Evolutionary conservation across 805 yeast genomes (phyloP).

Genomic region (Starmerella khaoyaiensis): DNA sequence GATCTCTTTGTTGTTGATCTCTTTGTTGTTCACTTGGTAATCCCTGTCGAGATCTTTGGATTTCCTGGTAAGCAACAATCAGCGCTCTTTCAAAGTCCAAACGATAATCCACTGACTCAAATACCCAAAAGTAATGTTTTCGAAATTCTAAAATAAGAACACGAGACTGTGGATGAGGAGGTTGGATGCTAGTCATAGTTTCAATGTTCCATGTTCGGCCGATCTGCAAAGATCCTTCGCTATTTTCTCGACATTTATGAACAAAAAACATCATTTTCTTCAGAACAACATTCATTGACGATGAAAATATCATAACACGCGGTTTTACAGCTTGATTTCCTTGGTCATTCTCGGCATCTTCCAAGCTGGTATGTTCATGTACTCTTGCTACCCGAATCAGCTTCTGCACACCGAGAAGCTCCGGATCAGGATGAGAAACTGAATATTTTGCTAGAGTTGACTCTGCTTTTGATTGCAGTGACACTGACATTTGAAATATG

Average conservation of each 20-base stretch:
- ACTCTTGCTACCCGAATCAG: constrained; percentile 7
- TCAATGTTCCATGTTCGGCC: constrained; percentile 87
- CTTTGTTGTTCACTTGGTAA: neutral
- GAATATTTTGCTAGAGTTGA: constrained; percentile 12
- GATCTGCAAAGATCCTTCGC: constrained; percentile 64
- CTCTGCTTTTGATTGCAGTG: no score
- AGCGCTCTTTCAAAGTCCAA: constrained; percentile 44
- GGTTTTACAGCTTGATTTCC: constrained; percentile 9
- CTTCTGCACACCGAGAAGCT: constrained; percentile 10
- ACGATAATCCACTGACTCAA: constrained; percentile 44
- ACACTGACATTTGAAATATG: no score
- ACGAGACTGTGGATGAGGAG: constrained; percentile 30
- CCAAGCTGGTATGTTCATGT: constrained; percentile 14
- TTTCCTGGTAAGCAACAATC: constrained; percentile 39
- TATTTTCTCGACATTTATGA: constrained; percentile 76
- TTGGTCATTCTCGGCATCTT: constrained; percentile 12
- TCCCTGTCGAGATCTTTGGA: no score
- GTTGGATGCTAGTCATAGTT: constrained; percentile 47
- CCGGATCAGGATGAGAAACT: constrained; percentile 9
- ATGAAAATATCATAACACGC: constrained; percentile 18
- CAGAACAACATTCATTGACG: neutral
- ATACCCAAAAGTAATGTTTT: constrained; percentile 77
- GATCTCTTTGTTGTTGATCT: neutral
- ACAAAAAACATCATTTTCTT: constrained; percentile 34
- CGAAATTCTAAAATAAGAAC: constrained; percentile 45